Evolutionary conservation across 2,329 filamentous ascomycete genomes (phyloP).

Genomic region (Reticulascus tulasneorum): DNA sequence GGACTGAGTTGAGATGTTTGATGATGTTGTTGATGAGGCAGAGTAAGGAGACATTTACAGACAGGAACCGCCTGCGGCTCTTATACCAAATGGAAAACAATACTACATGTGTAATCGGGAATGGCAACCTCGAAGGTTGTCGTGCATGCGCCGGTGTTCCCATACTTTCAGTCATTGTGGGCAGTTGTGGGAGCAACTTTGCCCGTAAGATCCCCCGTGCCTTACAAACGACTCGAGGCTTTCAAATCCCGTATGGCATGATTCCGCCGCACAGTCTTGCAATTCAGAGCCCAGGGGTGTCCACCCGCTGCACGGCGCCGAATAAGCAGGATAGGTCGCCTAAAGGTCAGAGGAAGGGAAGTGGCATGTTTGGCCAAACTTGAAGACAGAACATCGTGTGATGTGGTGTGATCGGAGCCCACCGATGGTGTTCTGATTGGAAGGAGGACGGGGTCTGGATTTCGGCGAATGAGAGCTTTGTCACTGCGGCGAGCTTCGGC

Average conservation of each 20-base stretch:
- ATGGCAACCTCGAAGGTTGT: too few species aligned
- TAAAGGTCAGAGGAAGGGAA: too few species aligned
- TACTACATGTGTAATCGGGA: too few species aligned
- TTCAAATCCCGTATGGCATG: too few species aligned
- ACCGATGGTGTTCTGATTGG: slow-evolving; percentile 12
- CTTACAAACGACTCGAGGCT: slow-evolving; percentile 9
- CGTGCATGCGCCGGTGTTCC: slow-evolving; percentile 2
- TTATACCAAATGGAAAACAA: slow-evolving; percentile 11
- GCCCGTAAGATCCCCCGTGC: slow-evolving; percentile 16
- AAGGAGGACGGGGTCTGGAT: slow-evolving; percentile 1
- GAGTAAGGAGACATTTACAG: slow-evolving; percentile 4
- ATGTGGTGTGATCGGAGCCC: slow-evolving; percentile 15
- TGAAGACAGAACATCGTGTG: slow-evolving; percentile 2
- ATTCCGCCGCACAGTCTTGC: too few species aligned
- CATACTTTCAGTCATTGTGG: slow-evolving; percentile 10
- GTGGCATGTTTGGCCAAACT: neutral
- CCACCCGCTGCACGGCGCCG: too few species aligned
- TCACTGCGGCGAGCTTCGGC: slow-evolving; percentile 1
- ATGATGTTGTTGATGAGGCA: slow-evolving; percentile 12
- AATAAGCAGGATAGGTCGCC: too few species aligned
- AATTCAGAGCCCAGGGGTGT: too few species aligned
- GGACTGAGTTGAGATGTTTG: slow-evolving; percentile 13
- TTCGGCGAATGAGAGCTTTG: slow-evolving; percentile 12
- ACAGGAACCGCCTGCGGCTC: slow-evolving; percentile 11
- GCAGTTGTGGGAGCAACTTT: slow-evolving; percentile 12